Percentiles rank a stretch among this genome's conserved stretches.
Evolutionary conservation across 306 rosid species (phyloP).

Genomic region (Trifolium repens): DNA sequence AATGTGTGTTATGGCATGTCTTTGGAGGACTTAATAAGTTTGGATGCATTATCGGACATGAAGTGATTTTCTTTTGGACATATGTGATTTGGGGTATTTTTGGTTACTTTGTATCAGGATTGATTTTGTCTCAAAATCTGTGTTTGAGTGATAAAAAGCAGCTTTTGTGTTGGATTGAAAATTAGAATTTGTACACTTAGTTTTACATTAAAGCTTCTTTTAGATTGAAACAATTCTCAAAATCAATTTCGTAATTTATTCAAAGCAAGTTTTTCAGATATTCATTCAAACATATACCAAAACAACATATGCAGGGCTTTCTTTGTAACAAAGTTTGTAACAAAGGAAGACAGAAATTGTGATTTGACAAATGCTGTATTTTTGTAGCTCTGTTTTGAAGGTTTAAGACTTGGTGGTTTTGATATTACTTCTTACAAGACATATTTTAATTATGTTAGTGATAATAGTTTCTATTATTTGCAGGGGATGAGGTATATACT

Average conservation of each 20-base stretch:
- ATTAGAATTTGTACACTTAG: background rate
- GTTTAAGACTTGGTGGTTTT: conserved; percentile 10
- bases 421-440: conserved; percentile 21
- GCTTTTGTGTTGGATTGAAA: background rate
- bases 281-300: conserved; percentile 2
- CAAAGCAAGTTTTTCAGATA: background rate
- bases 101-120: background rate
- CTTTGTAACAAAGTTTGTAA: conserved; percentile 3
- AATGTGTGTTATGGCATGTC: conserved; percentile 5
- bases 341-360: conserved; percentile 10
- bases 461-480: conserved; percentile 48
- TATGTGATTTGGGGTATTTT: background rate
- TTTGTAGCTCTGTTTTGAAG: conserved; percentile 13
- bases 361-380: conserved; percentile 19
- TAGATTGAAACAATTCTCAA: background rate
- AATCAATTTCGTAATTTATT: background rate
- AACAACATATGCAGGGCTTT: background rate
- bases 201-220: background rate
- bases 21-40: background rate
- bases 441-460: conserved; percentile 35
- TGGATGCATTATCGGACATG: background rate
- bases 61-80: background rate
- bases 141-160: background rate
- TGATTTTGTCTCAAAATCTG: background rate
- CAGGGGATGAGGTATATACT: conserved; percentile 94